These are phyloP conservation scores for Hygrophila difformis DNA, from an alignment of 257 asterid species.

Conservation along the genomic window DNA sequence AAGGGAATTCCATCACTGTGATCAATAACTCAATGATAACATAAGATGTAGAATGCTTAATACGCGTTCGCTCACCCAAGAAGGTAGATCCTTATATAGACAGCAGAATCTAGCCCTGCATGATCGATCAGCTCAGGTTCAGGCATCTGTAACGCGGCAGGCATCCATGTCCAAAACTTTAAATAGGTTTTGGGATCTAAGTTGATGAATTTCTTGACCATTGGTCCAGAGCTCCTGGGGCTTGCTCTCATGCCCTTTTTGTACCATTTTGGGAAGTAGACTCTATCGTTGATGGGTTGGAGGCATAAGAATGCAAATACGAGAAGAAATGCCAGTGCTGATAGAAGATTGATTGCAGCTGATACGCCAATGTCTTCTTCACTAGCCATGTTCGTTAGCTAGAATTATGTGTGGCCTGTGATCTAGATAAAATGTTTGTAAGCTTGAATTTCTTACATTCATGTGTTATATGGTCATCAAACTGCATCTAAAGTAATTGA, in stretches of 20 bases:
- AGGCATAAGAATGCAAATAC: conserved; percentile 74
- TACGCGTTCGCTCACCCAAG: conserved; percentile 54
- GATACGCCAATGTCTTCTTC: conserved; percentile 54
- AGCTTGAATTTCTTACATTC: too few relatives aligned
- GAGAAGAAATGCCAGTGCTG: conserved; percentile 67
- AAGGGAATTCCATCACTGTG: not conserved
- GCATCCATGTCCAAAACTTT: conserved; percentile 85
- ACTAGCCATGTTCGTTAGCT: conserved; percentile 73
- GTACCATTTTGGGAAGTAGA: conserved; percentile 87
- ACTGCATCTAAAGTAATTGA: too few relatives aligned
- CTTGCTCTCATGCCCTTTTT: conserved; percentile 58
- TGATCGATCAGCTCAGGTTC: conserved; percentile 76
- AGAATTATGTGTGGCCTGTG: too few relatives aligned
- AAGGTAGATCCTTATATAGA: conserved; percentile 71
- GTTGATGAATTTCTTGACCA: conserved; percentile 37
- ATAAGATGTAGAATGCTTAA: not conserved
- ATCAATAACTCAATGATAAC: not conserved
- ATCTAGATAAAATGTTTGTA: too few relatives aligned
- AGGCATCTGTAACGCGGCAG: conserved; percentile 80
- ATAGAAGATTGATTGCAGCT: conserved; percentile 63
- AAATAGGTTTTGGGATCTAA: conserved; percentile 40
- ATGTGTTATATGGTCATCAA: too few relatives aligned
- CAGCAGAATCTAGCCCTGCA: conserved; percentile 90
- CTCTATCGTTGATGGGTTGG: conserved; percentile 67
- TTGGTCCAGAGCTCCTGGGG: conserved; percentile 41